Conservation (phyloP, 805 yeast genomes). For the Sugiyamaella lignohabitans region DNA sequence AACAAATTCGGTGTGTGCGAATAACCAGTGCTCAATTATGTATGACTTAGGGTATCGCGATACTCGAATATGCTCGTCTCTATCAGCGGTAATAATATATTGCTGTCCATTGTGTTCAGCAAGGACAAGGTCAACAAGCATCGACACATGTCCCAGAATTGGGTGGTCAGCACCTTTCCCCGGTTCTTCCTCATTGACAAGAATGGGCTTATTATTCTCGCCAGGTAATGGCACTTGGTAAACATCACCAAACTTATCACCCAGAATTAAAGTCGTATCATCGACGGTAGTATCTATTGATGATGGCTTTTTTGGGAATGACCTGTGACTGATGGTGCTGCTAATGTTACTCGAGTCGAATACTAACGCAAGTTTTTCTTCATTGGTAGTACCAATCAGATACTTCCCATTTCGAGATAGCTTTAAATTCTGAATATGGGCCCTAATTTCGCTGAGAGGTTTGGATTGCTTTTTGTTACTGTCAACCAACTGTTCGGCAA, state of each 20-base stretch:
- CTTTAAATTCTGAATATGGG: slow-evolving; percentile 58
- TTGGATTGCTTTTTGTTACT: slow-evolving; percentile 3
- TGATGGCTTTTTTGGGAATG: slow-evolving; percentile 89
- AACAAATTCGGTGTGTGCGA: slow-evolving; percentile 82
- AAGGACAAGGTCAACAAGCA: slow-evolving; percentile 74
- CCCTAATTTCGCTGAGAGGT: slow-evolving; percentile 47
- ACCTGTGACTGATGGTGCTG: slow-evolving; percentile 56
- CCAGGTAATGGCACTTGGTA: slow-evolving; percentile 48
- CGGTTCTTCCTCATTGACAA: slow-evolving; percentile 13
- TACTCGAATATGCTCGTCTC: slow-evolving; percentile 93
- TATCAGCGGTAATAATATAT: slow-evolving; percentile 71
- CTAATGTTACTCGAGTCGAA: slow-evolving; percentile 44
- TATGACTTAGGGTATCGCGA: slow-evolving; percentile 73
- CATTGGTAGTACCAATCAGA: slow-evolving; percentile 68
- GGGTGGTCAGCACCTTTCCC: slow-evolving; percentile 39
- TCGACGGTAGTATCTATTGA: slow-evolving; percentile 57
- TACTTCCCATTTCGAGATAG: slow-evolving; percentile 48
- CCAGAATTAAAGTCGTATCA: slow-evolving; percentile 52
- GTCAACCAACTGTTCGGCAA: slow-evolving; percentile 5
- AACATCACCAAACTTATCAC: slow-evolving; percentile 96
- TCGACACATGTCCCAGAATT: slow-evolving; percentile 90
- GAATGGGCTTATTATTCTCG: neutral
- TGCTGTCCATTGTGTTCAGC: slow-evolving; percentile 39
- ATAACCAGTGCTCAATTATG: slow-evolving; percentile 73
- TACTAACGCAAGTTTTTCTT: slow-evolving; percentile 71